Percentiles rank a stretch among this genome's conserved stretches.
Conservation (phyloP, 164 flowering plant genomes). For the Nymphaea colorata region DNA sequence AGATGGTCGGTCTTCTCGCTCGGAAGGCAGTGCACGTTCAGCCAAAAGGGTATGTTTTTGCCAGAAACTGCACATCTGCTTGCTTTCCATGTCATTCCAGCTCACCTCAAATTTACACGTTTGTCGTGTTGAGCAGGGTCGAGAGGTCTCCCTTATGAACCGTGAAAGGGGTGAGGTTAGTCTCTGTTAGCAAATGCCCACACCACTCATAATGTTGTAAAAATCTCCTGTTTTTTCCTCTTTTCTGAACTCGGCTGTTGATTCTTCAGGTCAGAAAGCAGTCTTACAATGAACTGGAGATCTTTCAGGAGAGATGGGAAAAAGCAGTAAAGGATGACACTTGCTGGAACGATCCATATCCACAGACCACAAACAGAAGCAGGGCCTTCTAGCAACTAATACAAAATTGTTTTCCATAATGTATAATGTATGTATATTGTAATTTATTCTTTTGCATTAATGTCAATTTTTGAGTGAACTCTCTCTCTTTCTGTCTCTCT, state of each 20-base stretch:
- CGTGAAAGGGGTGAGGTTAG: background rate
- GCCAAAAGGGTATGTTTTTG: background rate
- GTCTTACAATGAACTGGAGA: conserved; percentile 53
- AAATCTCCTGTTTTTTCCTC: background rate
- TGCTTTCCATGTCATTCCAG: background rate
- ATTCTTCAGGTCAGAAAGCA: conserved; percentile 56
- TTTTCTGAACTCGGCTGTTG: background rate
- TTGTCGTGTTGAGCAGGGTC: background rate
- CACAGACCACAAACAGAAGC: conserved; percentile 10
- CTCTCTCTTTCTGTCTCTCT: too few relatives aligned
- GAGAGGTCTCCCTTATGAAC: background rate
- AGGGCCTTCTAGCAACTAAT: background rate
- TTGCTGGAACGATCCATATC: conserved; percentile 78
- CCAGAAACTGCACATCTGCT: background rate
- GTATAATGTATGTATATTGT: background rate
- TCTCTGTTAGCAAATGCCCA: background rate
- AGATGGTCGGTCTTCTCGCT: background rate
- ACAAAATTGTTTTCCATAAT: background rate
- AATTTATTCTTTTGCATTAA: background rate
- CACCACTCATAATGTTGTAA: background rate
- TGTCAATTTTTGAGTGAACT: background rate
- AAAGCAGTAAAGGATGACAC: conserved; percentile 50
- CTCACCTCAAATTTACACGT: background rate
- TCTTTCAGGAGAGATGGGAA: conserved; percentile 65
- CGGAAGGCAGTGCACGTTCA: background rate